phyloP scores from a whole-genome alignment of 2,329 filamentous ascomycete genomes.

The Alternaria gansuensis region DNA sequence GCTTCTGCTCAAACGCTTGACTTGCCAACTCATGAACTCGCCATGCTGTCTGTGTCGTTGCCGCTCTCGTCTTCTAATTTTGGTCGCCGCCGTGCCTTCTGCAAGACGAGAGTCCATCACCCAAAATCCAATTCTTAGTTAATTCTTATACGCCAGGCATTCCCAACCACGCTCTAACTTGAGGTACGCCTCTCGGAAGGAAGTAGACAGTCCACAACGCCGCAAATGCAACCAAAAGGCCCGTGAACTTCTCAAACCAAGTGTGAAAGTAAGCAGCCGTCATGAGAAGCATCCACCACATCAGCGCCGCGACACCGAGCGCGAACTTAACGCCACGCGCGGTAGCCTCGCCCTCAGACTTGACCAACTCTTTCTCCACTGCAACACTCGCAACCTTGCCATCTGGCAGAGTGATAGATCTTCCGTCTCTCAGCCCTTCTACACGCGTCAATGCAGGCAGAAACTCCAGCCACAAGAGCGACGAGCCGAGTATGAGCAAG shows the following conservation, averaged over 20 bases:
- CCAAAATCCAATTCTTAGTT: not conserved
- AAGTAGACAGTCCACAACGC: conserved; percentile 60
- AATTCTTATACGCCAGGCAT: conserved; percentile 56
- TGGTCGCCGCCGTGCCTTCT: not conserved
- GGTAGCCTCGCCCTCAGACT: conserved; percentile 52
- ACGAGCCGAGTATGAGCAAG: conserved; percentile 83
- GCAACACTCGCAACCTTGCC: conserved; percentile 65
- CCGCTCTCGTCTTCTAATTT: not conserved
- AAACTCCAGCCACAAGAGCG: conserved; percentile 83
- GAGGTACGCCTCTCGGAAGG: conserved; percentile 56
- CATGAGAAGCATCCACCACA: conserved; percentile 97
- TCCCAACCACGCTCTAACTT: conserved; percentile 55
- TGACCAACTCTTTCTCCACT: conserved; percentile 51
- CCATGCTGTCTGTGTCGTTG: not conserved
- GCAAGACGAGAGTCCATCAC: not conserved
- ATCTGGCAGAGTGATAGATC: conserved; percentile 71
- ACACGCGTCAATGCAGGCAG: conserved; percentile 65
- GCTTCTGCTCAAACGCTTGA: conserved; percentile 9
- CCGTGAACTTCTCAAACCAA: conserved; percentile 87
- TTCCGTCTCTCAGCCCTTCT: conserved; percentile 65
- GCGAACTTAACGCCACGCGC: conserved; percentile 65
- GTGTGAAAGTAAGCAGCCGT: conserved; percentile 98
- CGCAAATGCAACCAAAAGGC: conserved; percentile 58
- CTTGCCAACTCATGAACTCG: conserved; percentile 6
- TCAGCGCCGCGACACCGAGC: conserved; percentile 71